A percentile compares a stretch with the other conserved stretches of the same genome.
These are phyloP conservation scores for Moesziomyces sp. DNA, from an alignment of 1,284 basidiomycete species.

Conservation along the genomic window DNA sequence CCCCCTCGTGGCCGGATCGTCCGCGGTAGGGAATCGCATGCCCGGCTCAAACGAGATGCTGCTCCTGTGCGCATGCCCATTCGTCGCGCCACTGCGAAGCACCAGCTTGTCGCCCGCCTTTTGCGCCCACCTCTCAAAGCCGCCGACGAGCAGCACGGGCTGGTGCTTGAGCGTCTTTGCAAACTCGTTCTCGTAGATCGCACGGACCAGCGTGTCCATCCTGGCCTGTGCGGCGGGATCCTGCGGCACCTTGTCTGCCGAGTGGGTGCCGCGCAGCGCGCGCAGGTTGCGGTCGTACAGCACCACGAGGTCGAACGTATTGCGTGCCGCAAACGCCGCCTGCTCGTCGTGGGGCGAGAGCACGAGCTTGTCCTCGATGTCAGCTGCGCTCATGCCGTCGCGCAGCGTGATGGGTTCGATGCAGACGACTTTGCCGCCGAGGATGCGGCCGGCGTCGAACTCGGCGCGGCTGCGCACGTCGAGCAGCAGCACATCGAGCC, in stretches of 20 bases:
- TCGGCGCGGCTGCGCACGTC: slow-evolving; percentile 83
- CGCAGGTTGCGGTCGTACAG: slow-evolving; percentile 77
- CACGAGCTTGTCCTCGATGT: slow-evolving; percentile 81
- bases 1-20: slow-evolving; percentile 20
- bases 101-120: slow-evolving; percentile 74
- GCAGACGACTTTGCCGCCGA: slow-evolving; percentile 78
- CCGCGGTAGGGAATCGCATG: slow-evolving; percentile 35
- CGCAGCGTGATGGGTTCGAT: slow-evolving; percentile 73
- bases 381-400: slow-evolving; percentile 74
- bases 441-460: slow-evolving; percentile 80
- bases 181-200: slow-evolving; percentile 61
- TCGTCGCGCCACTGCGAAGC: slow-evolving; percentile 54
- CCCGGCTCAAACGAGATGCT: slow-evolving; percentile 47
- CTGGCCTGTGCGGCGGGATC: slow-evolving; percentile 39
- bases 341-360: slow-evolving; percentile 79
- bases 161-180: slow-evolving; percentile 74
- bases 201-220: slow-evolving; percentile 45
- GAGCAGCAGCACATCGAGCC: slow-evolving; percentile 74
- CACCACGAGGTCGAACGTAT: slow-evolving; percentile 89
- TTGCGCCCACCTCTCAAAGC: slow-evolving; percentile 82
- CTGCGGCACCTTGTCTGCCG: slow-evolving; percentile 26
- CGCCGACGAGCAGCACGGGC: slow-evolving; percentile 87
- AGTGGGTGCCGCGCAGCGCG: slow-evolving; percentile 21
- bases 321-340: slow-evolving; percentile 79
- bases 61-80: slow-evolving; percentile 9